Conservation (phyloP, 257 asterid genomes). For the Gynochthodes officinalis region DNA sequence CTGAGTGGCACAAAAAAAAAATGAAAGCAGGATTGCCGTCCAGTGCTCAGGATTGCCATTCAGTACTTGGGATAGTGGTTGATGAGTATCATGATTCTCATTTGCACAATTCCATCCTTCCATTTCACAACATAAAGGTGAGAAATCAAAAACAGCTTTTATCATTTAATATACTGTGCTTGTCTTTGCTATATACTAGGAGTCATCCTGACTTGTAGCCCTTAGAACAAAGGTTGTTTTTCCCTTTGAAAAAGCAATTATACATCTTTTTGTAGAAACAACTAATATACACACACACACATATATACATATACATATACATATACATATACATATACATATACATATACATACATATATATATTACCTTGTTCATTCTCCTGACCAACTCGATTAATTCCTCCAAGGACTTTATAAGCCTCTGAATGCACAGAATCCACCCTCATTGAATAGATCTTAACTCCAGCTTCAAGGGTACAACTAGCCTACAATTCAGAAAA, state of each 20-base stretch:
- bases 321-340: too few species aligned
- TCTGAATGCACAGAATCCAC: constrained; percentile 96
- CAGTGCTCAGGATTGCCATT: too few species aligned
- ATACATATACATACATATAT: too few species aligned
- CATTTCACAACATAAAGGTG: neutral
- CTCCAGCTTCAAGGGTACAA: constrained; percentile 99
- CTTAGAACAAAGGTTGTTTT: neutral
- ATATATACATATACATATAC: too few species aligned
- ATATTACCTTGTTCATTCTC: constrained; percentile 79
- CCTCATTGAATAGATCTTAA: constrained; percentile 92
- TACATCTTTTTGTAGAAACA: neutral
- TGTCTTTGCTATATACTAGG: neutral
- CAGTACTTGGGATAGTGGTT: neutral
- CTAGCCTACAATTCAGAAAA: constrained; percentile 65
- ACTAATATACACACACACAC: constrained; percentile 15
- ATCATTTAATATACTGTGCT: neutral
- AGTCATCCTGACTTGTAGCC: neutral
- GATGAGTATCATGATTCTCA: neutral
- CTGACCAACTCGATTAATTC: constrained; percentile 89
- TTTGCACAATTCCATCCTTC: neutral
- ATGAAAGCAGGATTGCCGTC: neutral
- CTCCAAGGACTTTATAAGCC: constrained; percentile 97
- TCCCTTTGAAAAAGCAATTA: neutral
- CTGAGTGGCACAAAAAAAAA: neutral
- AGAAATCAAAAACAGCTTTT: neutral